Percentiles rank a stretch among this genome's conserved stretches.
Evolutionary conservation across 2,329 filamentous ascomycete species (phyloP).

Genomic region (Aspergillus sp.): DNA sequence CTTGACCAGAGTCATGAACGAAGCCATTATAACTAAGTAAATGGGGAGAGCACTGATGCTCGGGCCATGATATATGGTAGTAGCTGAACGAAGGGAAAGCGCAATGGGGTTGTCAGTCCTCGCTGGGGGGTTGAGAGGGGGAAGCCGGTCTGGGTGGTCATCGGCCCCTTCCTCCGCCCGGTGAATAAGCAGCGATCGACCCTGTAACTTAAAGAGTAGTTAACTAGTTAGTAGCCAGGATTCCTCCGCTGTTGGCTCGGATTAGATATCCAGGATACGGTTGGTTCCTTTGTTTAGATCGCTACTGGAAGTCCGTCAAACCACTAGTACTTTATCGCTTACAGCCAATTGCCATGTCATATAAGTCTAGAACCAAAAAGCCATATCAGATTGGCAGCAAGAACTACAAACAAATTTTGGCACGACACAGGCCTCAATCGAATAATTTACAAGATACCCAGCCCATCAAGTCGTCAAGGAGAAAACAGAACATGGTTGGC

Average conservation of each 20-base stretch:
- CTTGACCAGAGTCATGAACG: background rate
- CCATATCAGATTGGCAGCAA: slow-evolving; percentile 17
- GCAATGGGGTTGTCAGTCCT: slow-evolving; percentile 10
- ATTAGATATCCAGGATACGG: too few species aligned
- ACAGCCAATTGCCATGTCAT: too few species aligned
- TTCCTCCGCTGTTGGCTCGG: too few species aligned
- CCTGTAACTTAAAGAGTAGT: background rate
- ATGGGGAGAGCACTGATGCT: slow-evolving; percentile 14
- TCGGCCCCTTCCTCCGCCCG: background rate
- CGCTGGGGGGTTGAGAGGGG: slow-evolving; percentile 4
- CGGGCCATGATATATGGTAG: slow-evolving; percentile 10
- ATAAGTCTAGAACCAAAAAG: slow-evolving; percentile 6
- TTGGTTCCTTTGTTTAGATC: too few species aligned
- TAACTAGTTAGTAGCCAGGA: background rate
- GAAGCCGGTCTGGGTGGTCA: background rate
- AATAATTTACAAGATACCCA: slow-evolving; percentile 45
- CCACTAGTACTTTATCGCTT: too few species aligned
- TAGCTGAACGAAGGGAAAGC: slow-evolving; percentile 8
- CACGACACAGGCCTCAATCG: slow-evolving; percentile 34
- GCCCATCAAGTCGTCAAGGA: slow-evolving; percentile 38
- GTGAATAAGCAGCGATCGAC: background rate
- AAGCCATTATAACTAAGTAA: slow-evolving; percentile 17
- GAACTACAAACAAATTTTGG: slow-evolving; percentile 29
- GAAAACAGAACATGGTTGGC: slow-evolving; percentile 27
- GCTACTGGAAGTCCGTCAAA: too few species aligned